Percentiles rank a stretch among this genome's conserved stretches.
Conservation (phyloP, 352 stramenopile genomes). For the Phytophthora quininea region DNA sequence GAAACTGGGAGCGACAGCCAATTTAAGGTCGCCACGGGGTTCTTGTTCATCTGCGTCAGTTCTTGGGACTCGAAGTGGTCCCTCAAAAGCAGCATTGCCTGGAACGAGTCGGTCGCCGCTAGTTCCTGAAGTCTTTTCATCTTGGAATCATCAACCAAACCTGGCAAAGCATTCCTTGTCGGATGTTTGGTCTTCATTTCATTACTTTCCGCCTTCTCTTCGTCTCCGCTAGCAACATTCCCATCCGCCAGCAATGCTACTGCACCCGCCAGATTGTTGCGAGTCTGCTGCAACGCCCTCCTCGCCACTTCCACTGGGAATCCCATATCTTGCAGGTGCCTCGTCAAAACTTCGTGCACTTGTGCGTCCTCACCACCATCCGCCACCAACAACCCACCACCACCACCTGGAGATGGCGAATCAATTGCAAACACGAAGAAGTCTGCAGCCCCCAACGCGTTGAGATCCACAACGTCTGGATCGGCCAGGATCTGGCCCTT, state of each 20-base stretch:
- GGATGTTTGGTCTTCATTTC: not conserved
- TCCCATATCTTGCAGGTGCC: conserved; percentile 73
- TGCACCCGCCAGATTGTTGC: conserved; percentile 45
- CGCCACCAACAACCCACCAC: conserved; percentile 15
- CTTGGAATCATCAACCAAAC: conserved; percentile 27
- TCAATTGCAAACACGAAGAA: conserved; percentile 76
- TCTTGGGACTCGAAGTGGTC: conserved; percentile 43
- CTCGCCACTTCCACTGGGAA: conserved; percentile 41
- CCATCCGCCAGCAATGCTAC: conserved; percentile 44
- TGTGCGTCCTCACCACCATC: conserved; percentile 14
- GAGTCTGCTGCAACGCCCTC: conserved; percentile 32
- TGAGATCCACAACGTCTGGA: conserved; percentile 62
- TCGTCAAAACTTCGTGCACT: conserved; percentile 7
- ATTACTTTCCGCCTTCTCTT: too few relatives aligned
- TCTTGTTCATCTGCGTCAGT: conserved; percentile 52
- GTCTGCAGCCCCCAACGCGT: conserved; percentile 48
- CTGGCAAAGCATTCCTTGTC: conserved; percentile 21
- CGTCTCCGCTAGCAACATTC: not conserved
- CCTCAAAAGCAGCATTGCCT: conserved; percentile 57
- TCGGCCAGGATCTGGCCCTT: conserved; percentile 64
- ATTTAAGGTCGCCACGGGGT: conserved; percentile 44
- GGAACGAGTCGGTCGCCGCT: conserved; percentile 42
- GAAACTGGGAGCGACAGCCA: conserved; percentile 31
- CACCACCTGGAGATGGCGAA: not conserved
- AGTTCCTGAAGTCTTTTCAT: conserved; percentile 36